These are phyloP conservation scores for Aspergillus sp. DNA, from an alignment of 2,329 filamentous ascomycete species.

Conservation along the genomic window DNA sequence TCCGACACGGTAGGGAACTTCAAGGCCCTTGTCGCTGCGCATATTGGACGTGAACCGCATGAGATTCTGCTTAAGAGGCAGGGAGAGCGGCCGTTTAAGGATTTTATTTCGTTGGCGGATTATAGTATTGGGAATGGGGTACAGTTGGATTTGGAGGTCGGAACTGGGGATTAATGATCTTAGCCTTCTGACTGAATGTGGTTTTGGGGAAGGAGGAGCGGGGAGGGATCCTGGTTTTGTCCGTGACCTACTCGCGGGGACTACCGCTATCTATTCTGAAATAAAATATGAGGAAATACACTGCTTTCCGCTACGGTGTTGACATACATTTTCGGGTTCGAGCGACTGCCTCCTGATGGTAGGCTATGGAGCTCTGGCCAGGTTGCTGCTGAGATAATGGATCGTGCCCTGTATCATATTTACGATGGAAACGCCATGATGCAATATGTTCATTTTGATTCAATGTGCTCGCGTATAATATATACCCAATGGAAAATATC, in stretches of 20 bases:
- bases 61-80: conserved; percentile 92
- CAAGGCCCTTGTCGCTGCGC: conserved; percentile 65
- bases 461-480: background rate
- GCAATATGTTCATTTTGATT: background rate
- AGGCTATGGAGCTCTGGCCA: background rate
- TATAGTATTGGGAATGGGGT: conserved; percentile 95
- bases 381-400: background rate
- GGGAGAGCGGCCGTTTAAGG: conserved; percentile 90
- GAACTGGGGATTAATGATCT: conserved; percentile 44
- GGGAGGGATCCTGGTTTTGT: background rate
- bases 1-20: conserved; percentile 66
- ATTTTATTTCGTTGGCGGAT: conserved; percentile 81
- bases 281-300: background rate
- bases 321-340: background rate
- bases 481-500: background rate
- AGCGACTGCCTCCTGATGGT: background rate
- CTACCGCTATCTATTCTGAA: background rate
- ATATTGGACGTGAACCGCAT: conserved; percentile 83
- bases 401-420: background rate
- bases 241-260: background rate
- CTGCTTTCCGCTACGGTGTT: background rate
- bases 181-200: background rate
- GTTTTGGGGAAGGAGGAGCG: background rate
- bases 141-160: conserved; percentile 52
- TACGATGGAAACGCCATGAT: background rate